These are phyloP conservation scores for Glomus cerebriforme DNA, from an alignment of 192 early-diverging fungal genomes.

Conservation along the genomic window DNA sequence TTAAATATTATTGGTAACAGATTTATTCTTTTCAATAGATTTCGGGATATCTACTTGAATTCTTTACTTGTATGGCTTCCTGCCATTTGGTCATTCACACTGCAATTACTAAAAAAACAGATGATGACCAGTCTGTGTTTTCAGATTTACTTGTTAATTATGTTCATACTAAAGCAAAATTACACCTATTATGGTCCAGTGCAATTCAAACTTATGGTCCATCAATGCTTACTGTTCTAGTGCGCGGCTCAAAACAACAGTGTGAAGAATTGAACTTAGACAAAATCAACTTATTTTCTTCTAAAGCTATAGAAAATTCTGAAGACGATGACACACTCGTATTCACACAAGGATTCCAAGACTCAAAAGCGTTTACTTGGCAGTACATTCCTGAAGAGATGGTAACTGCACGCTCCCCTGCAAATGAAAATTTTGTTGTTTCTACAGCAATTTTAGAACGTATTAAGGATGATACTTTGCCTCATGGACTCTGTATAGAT, in stretches of 20 bases:
- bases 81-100: too few relatives aligned
- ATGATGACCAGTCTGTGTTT: neutral
- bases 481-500: neutral
- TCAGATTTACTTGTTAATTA: neutral
- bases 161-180: neutral
- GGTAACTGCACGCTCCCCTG: neutral
- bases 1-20: too few relatives aligned
- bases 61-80: too few relatives aligned
- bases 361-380: neutral
- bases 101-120: too few relatives aligned
- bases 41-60: too few relatives aligned
- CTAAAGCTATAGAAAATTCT: neutral
- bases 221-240: slow-evolving; percentile 2
- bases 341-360: neutral
- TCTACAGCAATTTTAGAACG: neutral
- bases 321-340: neutral
- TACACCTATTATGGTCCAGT: neutral
- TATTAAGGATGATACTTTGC: neutral
- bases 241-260: neutral
- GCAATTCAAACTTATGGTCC: neutral
- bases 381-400: neutral
- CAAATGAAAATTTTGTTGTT: neutral
- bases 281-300: slow-evolving; percentile 1
- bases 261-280: neutral
- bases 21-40: too few relatives aligned